A percentile compares a stretch with the other conserved stretches of the same genome.
phyloP scores from a whole-genome alignment of 164 flowering plant genomes.

The Brasenia schreberi region DNA sequence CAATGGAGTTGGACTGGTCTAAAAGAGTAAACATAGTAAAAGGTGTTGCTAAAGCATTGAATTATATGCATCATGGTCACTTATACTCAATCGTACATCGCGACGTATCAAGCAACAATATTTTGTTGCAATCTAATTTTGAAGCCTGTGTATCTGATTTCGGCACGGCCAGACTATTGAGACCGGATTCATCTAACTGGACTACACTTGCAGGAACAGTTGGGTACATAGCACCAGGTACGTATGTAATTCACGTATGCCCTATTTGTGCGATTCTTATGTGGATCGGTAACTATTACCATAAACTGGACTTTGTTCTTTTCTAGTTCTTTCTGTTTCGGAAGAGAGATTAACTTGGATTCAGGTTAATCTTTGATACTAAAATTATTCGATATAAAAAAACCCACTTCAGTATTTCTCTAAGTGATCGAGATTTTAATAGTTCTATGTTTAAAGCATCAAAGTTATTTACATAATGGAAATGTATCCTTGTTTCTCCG shows the following conservation, averaged over 20 bases:
- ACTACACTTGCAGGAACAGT: constrained; percentile 5
- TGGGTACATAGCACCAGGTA: constrained; percentile 12
- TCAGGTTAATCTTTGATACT: not conserved
- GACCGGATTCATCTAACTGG: constrained; percentile 2
- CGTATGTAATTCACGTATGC: not conserved
- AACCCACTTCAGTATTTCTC: not conserved
- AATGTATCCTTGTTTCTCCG: not conserved
- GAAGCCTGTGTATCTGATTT: constrained; percentile 10
- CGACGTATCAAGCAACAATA: constrained; percentile 5
- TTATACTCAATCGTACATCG: constrained; percentile 6
- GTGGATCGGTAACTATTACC: not conserved
- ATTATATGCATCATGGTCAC: constrained; percentile 10
- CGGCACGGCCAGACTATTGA: constrained; percentile 6
- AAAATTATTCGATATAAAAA: too few species aligned
- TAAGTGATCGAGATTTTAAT: too few species aligned
- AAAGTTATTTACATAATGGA: not conserved
- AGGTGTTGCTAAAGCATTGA: constrained; percentile 5
- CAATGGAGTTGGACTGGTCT: constrained; percentile 5
- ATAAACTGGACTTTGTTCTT: too few species aligned
- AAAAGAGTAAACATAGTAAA: constrained; percentile 3
- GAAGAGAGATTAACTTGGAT: not conserved
- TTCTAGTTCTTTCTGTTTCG: not conserved
- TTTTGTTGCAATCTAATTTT: constrained; percentile 3
- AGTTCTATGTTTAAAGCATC: too few species aligned
- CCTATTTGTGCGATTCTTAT: not conserved